Conservation (phyloP, 1,284 basidiomycete genomes). For the Microbotryomycetes sp. region DNA sequence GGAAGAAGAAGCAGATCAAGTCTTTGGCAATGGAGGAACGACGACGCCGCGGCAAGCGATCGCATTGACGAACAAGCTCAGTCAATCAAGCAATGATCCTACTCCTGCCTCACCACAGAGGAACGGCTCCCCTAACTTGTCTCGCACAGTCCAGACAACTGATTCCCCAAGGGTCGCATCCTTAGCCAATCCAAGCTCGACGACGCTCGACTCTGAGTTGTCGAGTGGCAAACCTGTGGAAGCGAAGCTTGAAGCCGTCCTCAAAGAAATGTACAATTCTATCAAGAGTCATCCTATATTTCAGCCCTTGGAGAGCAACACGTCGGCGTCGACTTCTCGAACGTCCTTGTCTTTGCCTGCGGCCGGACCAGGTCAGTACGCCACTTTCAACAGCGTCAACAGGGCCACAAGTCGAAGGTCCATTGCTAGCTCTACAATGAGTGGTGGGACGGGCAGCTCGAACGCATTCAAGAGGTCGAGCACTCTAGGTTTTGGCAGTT, state of each 20-base stretch:
- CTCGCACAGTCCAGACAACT: background rate
- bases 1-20: background rate
- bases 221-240: conserved; percentile 46
- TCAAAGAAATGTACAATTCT: conserved; percentile 92
- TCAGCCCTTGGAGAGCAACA: conserved; percentile 50
- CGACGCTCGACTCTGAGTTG: background rate
- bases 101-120: background rate
- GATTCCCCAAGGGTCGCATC: background rate
- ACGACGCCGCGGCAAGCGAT: background rate
- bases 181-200: background rate
- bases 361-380: conserved; percentile 16
- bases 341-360: conserved; percentile 16
- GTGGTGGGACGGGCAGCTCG: background rate
- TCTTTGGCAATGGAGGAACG: background rate
- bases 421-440: conserved; percentile 8
- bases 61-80: background rate
- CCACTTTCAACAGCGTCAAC: conserved; percentile 25
- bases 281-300: conserved; percentile 86
- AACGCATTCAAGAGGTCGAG: conserved; percentile 32
- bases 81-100: background rate
- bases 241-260: conserved; percentile 67
- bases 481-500: conserved; percentile 32
- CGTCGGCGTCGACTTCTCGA: background rate
- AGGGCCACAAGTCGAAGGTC: conserved; percentile 29
- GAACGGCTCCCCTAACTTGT: background rate